Percentiles rank a stretch among this genome's conserved stretches.
Evolutionary conservation across 192 early-diverging fungal genomes (phyloP).

Genomic region (Spinellus fusiger): DNA sequence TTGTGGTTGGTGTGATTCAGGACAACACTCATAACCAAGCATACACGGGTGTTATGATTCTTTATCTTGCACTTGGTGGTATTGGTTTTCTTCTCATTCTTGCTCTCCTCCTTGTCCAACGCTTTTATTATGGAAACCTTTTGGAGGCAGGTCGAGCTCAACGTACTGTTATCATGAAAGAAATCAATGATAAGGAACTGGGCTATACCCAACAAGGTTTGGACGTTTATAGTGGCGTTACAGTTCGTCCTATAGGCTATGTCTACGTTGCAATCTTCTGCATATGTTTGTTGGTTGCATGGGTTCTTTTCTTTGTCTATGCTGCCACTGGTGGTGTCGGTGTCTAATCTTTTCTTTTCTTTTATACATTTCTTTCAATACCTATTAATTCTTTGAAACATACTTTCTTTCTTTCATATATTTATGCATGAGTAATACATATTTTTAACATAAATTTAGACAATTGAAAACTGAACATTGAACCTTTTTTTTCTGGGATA

Average conservation of each 20-base stretch:
- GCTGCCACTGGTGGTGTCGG: neutral
- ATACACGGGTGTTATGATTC: conserved; percentile 24
- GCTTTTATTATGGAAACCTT: conserved; percentile 7
- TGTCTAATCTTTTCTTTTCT: neutral
- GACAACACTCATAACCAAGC: conserved; percentile 31
- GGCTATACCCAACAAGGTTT: conserved; percentile 17
- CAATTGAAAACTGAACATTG: no score
- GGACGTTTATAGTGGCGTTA: conserved; percentile 17
- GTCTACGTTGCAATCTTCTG: conserved; percentile 13
- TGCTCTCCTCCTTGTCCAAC: conserved; percentile 4
- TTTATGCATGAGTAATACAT: no score
- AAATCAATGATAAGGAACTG: conserved; percentile 25
- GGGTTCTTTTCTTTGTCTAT: conserved; percentile 30
- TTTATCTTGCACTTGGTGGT: conserved; percentile 17
- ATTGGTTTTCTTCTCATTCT: conserved; percentile 24
- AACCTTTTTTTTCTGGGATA: no score
- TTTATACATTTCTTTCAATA: neutral
- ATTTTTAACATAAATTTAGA: no score
- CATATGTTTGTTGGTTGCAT: conserved; percentile 10
- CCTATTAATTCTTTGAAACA: no score
- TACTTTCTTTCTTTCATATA: no score
- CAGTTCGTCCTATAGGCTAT: conserved; percentile 4
- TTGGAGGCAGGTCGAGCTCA: conserved; percentile 12
- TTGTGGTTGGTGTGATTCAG: conserved; percentile 55
- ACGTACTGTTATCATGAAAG: conserved; percentile 21